A percentile compares a stretch with the other conserved stretches of the same genome.
These are phyloP conservation scores for Ceratocystis lukuohia DNA, from an alignment of 2,329 filamentous ascomycete species.

Conservation along the genomic window DNA sequence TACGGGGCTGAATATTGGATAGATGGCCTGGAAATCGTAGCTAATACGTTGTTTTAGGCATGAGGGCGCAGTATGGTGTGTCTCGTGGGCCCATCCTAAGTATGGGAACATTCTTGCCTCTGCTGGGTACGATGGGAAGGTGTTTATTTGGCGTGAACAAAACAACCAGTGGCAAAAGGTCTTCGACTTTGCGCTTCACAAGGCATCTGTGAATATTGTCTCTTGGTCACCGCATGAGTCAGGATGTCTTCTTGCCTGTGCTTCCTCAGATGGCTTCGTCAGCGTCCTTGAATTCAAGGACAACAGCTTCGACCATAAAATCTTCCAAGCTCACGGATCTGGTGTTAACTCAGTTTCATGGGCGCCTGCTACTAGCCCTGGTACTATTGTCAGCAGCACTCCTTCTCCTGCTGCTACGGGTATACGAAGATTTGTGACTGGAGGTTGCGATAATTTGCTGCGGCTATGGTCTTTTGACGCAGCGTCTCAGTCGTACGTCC, in stretches of 20 bases:
- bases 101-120: conserved; percentile 96
- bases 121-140: conserved; percentile 91
- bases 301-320: conserved; percentile 78
- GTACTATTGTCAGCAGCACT: conserved; percentile 66
- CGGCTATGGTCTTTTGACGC: conserved; percentile 82
- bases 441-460: conserved; percentile 82
- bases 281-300: conserved; percentile 95
- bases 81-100: conserved; percentile 96
- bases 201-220: conserved; percentile 91
- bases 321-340: conserved; percentile 82
- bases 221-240: conserved; percentile 96
- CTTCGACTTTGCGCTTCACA: conserved; percentile 87
- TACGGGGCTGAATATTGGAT: not conserved
- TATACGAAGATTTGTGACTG: conserved; percentile 79
- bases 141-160: conserved; percentile 96
- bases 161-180: conserved; percentile 65
- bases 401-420: conserved; percentile 45
- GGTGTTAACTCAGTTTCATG: conserved; percentile 94
- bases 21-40: not conserved
- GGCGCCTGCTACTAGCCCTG: conserved; percentile 75
- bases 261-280: conserved; percentile 85
- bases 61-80: conserved; percentile 94
- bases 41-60: conserved; percentile 43
- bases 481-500: conserved; percentile 46
- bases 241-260: conserved; percentile 87